These are phyloP conservation scores for Penicillium sp. DNA, from an alignment of 2,329 filamentous ascomycete species.

Conservation along the genomic window DNA sequence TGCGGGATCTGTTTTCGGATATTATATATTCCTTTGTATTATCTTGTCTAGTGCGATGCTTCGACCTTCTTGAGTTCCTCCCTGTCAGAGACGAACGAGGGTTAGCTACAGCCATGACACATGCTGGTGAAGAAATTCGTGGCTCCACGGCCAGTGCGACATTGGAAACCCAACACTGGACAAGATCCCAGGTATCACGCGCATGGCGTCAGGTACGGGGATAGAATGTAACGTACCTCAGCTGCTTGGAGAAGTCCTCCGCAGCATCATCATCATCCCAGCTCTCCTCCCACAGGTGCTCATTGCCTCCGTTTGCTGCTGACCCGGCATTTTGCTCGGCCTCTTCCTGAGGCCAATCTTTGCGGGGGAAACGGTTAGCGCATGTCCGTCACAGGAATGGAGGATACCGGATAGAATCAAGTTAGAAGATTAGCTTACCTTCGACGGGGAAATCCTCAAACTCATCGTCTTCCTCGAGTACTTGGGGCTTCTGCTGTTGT, in stretches of 20 bases:
- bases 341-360: slow-evolving; percentile 93
- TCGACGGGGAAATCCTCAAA: slow-evolving; percentile 99
- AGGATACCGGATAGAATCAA: no score
- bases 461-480: slow-evolving; percentile 95
- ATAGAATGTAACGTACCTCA: slow-evolving; percentile 68
- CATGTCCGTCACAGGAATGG: neutral
- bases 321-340: slow-evolving; percentile 67
- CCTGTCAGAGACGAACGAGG: slow-evolving; percentile 23
- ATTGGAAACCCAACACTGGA: neutral
- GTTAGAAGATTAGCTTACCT: slow-evolving; percentile 56
- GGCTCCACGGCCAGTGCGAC: neutral
- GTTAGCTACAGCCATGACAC: neutral
- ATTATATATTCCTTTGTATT: slow-evolving; percentile 18
- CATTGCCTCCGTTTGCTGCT: slow-evolving; percentile 59
- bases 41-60: slow-evolving; percentile 66
- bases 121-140: no score
- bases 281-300: slow-evolving; percentile 98
- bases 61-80: slow-evolving; percentile 94
- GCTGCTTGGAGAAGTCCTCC: slow-evolving; percentile 92
- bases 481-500: slow-evolving; percentile 66
- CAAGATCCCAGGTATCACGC: neutral
- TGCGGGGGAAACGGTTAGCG: slow-evolving; percentile 20
- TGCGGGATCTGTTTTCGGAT: neutral
- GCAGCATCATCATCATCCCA: slow-evolving; percentile 98
- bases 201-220: neutral